Base-by-base conservation (phyloP, 805 yeast genomes). In the Barnettozyma populi region DNA sequence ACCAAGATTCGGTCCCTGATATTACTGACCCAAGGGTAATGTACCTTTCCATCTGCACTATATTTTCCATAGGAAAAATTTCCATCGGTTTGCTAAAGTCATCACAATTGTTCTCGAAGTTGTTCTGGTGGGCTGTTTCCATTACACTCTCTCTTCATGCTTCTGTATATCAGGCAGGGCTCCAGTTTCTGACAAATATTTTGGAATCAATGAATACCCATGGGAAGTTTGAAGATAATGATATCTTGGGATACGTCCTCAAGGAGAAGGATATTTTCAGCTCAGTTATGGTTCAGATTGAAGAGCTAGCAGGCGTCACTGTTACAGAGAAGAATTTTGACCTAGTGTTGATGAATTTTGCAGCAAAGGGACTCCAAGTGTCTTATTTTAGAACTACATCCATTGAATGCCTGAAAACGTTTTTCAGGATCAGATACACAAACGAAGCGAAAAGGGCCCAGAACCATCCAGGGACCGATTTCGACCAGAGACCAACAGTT, bases 321-420 rank as follows among this genome's bases (percentile, higher is more conserved):
- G 62, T 82, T 47, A 66, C 69, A 1, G 61, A 60, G 29, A 66
- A 66, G 2, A 81, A 77, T 56, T 73, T 83, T 53, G 80, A 82
- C 47, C 70, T 72, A 25, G 69, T 78, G 18, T 59, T 84, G 32
- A 61, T 79, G 27, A 67, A 70, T 39, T 57, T 75, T 19, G 63
- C 78, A 18, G 68, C 77, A 4, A 80, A 76, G 57, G 92, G 90
- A 0, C 62, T 84, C 36, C 74, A 76, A 34, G 64, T 79, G 8
- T 79, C 88, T 7, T 80, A 76, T 47, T 70, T 82, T 19, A 76
- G 74, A 48, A 73, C 71, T 9, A 65, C 72, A 2, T 75, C 86
- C 0, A 57, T 78, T 31, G 66, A 64, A 1, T 68, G 77, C 21
- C 57, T 83, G 54, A 69, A 67, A 43, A 57, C 63, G 0, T 61